A percentile compares a stretch with the other conserved stretches of the same genome.
Conservation (phyloP, 2,329 filamentous ascomycete genomes). For the Seiridium cupressi region DNA sequence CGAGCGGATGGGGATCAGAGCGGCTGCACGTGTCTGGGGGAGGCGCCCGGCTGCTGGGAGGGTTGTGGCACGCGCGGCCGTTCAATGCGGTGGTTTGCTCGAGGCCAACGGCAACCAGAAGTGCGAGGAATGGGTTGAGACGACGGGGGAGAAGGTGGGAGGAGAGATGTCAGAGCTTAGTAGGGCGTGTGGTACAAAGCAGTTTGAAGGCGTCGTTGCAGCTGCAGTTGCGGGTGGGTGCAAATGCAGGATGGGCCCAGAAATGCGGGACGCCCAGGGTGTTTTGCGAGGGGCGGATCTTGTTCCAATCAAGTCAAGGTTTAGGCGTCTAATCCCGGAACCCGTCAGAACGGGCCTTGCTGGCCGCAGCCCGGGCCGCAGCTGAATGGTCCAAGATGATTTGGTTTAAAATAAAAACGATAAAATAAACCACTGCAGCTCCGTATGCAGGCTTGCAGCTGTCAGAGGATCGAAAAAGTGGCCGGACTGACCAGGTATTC, state of each 20-base stretch:
- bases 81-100: too few species aligned
- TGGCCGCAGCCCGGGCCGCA: constrained; percentile 32
- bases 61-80: too few species aligned
- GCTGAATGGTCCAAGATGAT: constrained; percentile 28
- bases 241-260: background rate
- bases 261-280: background rate
- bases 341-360: constrained; percentile 26
- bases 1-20: too few species aligned
- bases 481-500: background rate
- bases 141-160: background rate
- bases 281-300: constrained; percentile 14
- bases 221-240: constrained; percentile 1
- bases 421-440: constrained; percentile 5
- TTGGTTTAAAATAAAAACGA: constrained; percentile 12
- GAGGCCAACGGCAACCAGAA: background rate
- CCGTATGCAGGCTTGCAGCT: background rate
- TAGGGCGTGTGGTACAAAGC: constrained; percentile 5
- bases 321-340: constrained; percentile 26
- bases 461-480: background rate
- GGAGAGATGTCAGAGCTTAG: background rate
- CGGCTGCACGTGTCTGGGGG: too few species aligned
- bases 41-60: too few species aligned
- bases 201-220: constrained; percentile 2
- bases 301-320: constrained; percentile 26
- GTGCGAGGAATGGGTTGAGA: background rate